These are phyloP conservation scores for Terfezia claveryi DNA, from an alignment of 495 filamentous ascomycete species.

Conservation along the genomic window DNA sequence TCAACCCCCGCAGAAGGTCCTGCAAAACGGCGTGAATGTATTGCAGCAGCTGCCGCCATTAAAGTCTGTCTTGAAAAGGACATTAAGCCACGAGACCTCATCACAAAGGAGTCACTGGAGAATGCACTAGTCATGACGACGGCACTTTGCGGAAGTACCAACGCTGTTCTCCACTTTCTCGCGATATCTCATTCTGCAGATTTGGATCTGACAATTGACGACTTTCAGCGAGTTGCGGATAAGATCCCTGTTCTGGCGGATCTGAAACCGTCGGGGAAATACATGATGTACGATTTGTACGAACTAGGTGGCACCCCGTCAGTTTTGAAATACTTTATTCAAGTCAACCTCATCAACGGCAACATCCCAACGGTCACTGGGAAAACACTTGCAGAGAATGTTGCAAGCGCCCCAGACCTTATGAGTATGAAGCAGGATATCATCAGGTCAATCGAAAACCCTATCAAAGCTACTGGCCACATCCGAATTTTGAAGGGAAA, in stretches of 20 bases:
- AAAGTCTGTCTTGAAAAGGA: slow-evolving; percentile 66
- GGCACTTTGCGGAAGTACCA: slow-evolving; percentile 76
- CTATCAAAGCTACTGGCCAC: slow-evolving; percentile 77
- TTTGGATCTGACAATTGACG: slow-evolving; percentile 62
- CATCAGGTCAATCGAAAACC: slow-evolving; percentile 58
- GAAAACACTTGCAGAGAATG: slow-evolving; percentile 72
- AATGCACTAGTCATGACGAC: slow-evolving; percentile 88
- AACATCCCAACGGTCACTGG: slow-evolving; percentile 78
- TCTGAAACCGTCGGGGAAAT: slow-evolving; percentile 66
- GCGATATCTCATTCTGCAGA: slow-evolving; percentile 86
- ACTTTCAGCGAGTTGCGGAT: slow-evolving; percentile 68
- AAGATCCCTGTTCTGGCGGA: slow-evolving; percentile 90
- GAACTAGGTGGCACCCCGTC: slow-evolving; percentile 76
- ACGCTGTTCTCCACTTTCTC: slow-evolving; percentile 81
- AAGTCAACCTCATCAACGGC: slow-evolving; percentile 61
- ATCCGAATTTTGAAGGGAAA: slow-evolving; percentile 79
- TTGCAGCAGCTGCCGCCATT: slow-evolving; percentile 69
- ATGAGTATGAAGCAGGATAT: slow-evolving; percentile 64
- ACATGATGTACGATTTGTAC: slow-evolving; percentile 91
- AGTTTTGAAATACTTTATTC: slow-evolving; percentile 79
- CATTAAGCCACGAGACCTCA: slow-evolving; percentile 62
- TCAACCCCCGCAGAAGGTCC: slow-evolving; percentile 74
- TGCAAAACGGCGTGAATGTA: slow-evolving; percentile 79
- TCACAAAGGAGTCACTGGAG: slow-evolving; percentile 72
- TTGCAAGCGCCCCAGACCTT: slow-evolving; percentile 48